Percentiles rank a stretch among this genome's conserved stretches.
phyloP scores from a whole-genome alignment of 2,329 filamentous ascomycete species.

The Botrytis elliptica region DNA sequence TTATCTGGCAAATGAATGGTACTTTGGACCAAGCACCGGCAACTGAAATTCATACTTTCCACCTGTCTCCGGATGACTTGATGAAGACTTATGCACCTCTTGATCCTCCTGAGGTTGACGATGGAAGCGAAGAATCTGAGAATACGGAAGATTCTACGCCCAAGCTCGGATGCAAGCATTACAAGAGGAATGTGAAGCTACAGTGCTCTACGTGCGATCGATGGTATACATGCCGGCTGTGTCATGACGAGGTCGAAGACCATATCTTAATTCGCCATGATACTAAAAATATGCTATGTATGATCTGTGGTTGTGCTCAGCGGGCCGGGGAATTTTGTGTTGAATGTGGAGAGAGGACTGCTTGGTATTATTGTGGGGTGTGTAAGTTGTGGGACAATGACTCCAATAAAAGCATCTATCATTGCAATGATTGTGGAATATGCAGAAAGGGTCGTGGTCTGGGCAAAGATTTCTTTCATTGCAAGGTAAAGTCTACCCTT shows the following conservation, averaged over 20 bases:
- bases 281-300: conserved; percentile 95
- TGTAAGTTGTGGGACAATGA: conserved; percentile 99
- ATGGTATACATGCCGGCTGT: conserved; percentile 95
- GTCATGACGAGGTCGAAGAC: conserved; percentile 81
- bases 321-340: conserved; percentile 75
- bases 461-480: conserved; percentile 97
- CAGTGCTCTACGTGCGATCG: conserved; percentile 86
- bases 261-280: conserved; percentile 77
- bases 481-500: conserved; percentile 67
- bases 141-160: conserved; percentile 35
- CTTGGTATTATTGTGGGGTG: conserved; percentile 88
- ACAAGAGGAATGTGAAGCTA: conserved; percentile 92
- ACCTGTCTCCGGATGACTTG: conserved; percentile 59
- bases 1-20: conserved; percentile 56
- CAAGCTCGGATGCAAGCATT: conserved; percentile 81
- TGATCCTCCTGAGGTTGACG: conserved; percentile 50
- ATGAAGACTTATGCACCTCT: conserved; percentile 64
- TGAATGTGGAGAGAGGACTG: conserved; percentile 72
- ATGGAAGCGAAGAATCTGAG: conserved; percentile 41
- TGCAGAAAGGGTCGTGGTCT: conserved; percentile 87
- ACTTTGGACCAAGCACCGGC: conserved; percentile 27
- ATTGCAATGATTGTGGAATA: conserved; percentile 94
- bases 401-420: conserved; percentile 86
- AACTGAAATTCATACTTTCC: conserved; percentile 43
- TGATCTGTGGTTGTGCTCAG: conserved; percentile 87